These are phyloP conservation scores for Clavulina sp. DNA, from an alignment of 768 basidiomycete species.

Conservation along the genomic window DNA sequence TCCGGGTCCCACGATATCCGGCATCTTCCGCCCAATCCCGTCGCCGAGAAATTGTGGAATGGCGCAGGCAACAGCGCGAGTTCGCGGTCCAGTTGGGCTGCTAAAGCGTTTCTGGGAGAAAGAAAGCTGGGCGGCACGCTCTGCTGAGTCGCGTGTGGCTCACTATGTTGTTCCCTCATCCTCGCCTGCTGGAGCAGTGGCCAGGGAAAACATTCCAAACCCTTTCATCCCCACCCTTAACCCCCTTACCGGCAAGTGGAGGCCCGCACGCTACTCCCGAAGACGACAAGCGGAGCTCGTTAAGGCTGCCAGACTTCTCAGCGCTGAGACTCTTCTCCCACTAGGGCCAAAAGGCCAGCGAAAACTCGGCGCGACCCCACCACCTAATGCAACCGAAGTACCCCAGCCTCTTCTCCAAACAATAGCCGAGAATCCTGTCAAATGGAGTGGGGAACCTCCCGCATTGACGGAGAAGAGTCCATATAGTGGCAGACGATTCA, in stretches of 20 bases:
- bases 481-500: slow-evolving; percentile 60
- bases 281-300: slow-evolving; percentile 64
- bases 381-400: not conserved
- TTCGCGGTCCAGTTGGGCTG: too few relatives aligned
- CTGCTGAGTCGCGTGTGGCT: too few relatives aligned
- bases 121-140: not conserved
- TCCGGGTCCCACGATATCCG: not conserved
- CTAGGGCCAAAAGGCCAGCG: slow-evolving; percentile 40
- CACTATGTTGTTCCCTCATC: too few relatives aligned
- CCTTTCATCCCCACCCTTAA: slow-evolving; percentile 55
- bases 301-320: slow-evolving; percentile 43
- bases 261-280: slow-evolving; percentile 49
- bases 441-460: slow-evolving; percentile 17
- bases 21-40: too few relatives aligned
- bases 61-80: too few relatives aligned
- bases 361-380: slow-evolving; percentile 14
- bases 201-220: slow-evolving; percentile 29
- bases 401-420: slow-evolving; percentile 23
- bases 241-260: slow-evolving; percentile 44
- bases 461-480: slow-evolving; percentile 27
- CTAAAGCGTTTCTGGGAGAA: not conserved
- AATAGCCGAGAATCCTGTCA: slow-evolving; percentile 7
- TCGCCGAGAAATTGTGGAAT: too few relatives aligned
- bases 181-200: too few relatives aligned
- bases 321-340: slow-evolving; percentile 43